Percentiles rank a stretch among this genome's conserved stretches.
These are phyloP conservation scores for Starmerella gropengiesseri DNA, from an alignment of 805 yeast genomes.

Conservation along the genomic window DNA sequence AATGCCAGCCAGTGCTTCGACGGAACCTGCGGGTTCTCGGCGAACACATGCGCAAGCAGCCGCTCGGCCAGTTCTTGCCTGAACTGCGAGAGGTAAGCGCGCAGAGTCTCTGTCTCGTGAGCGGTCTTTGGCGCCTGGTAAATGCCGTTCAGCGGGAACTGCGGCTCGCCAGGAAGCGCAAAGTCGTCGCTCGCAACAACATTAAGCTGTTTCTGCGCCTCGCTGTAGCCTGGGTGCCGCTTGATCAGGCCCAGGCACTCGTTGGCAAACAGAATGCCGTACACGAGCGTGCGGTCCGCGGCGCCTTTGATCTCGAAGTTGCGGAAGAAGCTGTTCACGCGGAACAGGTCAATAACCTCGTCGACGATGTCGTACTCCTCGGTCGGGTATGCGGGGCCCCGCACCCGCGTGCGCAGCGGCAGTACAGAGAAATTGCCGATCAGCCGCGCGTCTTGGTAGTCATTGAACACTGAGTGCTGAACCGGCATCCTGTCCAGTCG, in stretches of 20 bases:
- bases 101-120: constrained; percentile 65
- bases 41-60: constrained; percentile 57
- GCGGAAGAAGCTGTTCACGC: constrained; percentile 93
- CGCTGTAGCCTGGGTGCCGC: constrained; percentile 35
- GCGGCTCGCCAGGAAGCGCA: constrained; percentile 87
- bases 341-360: constrained; percentile 78
- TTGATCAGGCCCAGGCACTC: constrained; percentile 65
- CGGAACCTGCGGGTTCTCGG: constrained; percentile 44
- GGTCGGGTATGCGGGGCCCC: constrained; percentile 87
- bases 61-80: constrained; percentile 87
- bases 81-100: constrained; percentile 77
- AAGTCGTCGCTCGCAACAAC: constrained; percentile 81
- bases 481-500: constrained; percentile 23
- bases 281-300: constrained; percentile 82
- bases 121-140: constrained; percentile 63
- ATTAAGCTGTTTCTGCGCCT: constrained; percentile 45
- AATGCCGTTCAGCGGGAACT: constrained; percentile 81
- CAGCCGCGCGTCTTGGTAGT: constrained; percentile 33
- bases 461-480: constrained; percentile 26
- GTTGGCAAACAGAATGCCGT: constrained; percentile 82
- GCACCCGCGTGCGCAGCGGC: constrained; percentile 70
- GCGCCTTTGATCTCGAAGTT: constrained; percentile 96
- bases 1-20: constrained; percentile 94
- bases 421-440: constrained; percentile 70
- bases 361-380: constrained; percentile 80